Evolutionary conservation across 1,284 basidiomycete species (phyloP), one percentile per base, ranked within the genome.

Genomic region (Ustilago bromivora): DNA sequence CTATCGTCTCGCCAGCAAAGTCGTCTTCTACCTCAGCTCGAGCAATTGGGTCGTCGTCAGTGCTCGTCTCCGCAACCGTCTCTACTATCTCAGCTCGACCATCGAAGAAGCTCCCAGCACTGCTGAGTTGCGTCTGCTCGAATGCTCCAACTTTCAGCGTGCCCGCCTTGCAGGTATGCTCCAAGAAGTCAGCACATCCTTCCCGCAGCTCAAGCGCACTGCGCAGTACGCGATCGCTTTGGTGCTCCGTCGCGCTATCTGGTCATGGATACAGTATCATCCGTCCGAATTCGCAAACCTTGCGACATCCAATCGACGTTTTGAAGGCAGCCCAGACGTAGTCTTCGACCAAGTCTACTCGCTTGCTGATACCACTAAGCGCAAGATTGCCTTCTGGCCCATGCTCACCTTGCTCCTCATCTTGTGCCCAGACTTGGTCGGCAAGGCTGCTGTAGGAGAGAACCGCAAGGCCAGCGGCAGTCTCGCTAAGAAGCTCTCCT

Each of bases 231-330:
- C 92, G 0, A 89, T 95, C 38, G 91, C 94, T 0, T 88, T 90
- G 7, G 91, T 92, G 19, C 88, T 98, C 38, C 91, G 94, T 15
- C 89, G 90, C 40, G 93, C 93, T 0, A 89, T 97, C 35, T 96
- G 95, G 94, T 94, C 93, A 70, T 98, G 94, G 94, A 92, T 97
- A 57, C 92, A 93, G 55, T 89, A 91, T 15, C 93, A 92, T 82
- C 93, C 94, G 0, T 87, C 89, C 12, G 94, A 98, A 82, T 97
- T 92, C 84, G 92, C 92, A 58, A 91, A 92, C 4, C 89, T 92
- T 4, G 89, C 94, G 47, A 88, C 90, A 2, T 61, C 77, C 43
- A 79, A 76, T 19, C 75, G 82, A 17, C 74, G 84, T 8, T 65
- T 86, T 4, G 86, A 87, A 59, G 85, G 84, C 19, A 82, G 79